phyloP scores from a whole-genome alignment of 805 yeast species.

The Saturnispora ahearnii region DNA sequence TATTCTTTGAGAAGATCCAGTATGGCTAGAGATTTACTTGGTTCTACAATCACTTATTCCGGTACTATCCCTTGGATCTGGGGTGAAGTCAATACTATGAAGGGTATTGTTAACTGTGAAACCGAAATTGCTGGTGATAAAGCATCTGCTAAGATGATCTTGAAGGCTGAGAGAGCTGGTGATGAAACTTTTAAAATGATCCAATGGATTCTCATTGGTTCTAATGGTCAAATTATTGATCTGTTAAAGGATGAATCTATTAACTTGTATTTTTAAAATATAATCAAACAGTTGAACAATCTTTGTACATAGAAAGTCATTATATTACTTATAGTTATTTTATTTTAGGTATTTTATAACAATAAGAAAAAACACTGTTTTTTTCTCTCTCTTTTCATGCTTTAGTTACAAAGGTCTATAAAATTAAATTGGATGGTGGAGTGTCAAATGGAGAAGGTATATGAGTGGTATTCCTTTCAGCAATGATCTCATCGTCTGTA shows the following conservation, averaged over 20 bases:
- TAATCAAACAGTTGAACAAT: neutral
- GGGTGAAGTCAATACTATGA: conserved; percentile 77
- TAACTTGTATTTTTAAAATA: conserved; percentile 1
- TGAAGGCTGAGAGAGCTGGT: conserved; percentile 55
- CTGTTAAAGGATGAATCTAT: conserved; percentile 11
- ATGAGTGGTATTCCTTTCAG: neutral
- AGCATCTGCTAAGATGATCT: conserved; percentile 42
- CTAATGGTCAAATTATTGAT: conserved; percentile 37
- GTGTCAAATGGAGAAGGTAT: conserved; percentile 14
- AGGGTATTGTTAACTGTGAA: conserved; percentile 66
- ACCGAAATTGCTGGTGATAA: conserved; percentile 65
- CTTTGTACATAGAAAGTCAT: neutral
- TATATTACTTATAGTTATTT: neutral
- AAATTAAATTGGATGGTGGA: conserved; percentile 8
- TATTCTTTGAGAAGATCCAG: conserved; percentile 75
- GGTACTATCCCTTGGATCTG: conserved; percentile 81
- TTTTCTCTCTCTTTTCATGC: neutral
- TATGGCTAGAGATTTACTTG: conserved; percentile 52
- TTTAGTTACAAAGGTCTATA: neutral
- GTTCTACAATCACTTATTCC: conserved; percentile 66
- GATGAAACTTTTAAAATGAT: conserved; percentile 50
- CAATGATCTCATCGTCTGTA: neutral
- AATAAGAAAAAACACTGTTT: neutral
- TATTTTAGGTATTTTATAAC: neutral
- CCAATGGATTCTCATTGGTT: conserved; percentile 47